phyloP scores from a whole-genome alignment of 2,329 filamentous ascomycete genomes.

The Claviceps arundinis region DNA sequence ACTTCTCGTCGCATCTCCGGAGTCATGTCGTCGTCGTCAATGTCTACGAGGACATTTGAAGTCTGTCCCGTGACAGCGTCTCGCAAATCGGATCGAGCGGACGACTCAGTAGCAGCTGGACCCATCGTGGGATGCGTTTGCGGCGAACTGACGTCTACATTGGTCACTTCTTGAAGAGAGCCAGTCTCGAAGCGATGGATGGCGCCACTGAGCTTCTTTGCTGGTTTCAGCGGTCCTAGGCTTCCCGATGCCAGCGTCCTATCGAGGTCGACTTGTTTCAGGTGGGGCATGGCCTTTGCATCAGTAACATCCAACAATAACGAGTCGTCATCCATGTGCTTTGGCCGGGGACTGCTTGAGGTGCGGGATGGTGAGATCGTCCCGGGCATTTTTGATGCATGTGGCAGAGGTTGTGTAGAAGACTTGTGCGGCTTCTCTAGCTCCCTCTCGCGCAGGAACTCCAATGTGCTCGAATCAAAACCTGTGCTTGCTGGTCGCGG shows the following conservation, averaged over 20 bases:
- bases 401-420: neutral
- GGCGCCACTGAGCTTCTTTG: constrained; percentile 81
- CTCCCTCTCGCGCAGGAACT: constrained; percentile 70
- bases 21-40: constrained; percentile 58
- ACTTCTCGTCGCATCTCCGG: constrained; percentile 85
- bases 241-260: constrained; percentile 64
- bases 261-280: constrained; percentile 31
- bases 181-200: constrained; percentile 79
- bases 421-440: constrained; percentile 26
- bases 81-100: neutral
- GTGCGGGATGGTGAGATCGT: neutral
- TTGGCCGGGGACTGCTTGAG: neutral
- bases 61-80: constrained; percentile 25
- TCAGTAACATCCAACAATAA: constrained; percentile 64
- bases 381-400: neutral
- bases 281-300: constrained; percentile 35
- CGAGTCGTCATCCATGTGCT: constrained; percentile 40
- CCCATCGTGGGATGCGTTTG: constrained; percentile 11
- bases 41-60: constrained; percentile 48
- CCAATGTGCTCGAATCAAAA: constrained; percentile 61
- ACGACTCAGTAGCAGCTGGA: too few relatives aligned
- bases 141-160: constrained; percentile 15
- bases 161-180: constrained; percentile 15
- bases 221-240: constrained; percentile 70
- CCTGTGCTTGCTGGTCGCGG: constrained; percentile 71